Evolutionary conservation across 139 green algal genomes (phyloP), one percentile per base, ranked within the genome.

Genomic region (Tetradesmus lagerheimii): DNA sequence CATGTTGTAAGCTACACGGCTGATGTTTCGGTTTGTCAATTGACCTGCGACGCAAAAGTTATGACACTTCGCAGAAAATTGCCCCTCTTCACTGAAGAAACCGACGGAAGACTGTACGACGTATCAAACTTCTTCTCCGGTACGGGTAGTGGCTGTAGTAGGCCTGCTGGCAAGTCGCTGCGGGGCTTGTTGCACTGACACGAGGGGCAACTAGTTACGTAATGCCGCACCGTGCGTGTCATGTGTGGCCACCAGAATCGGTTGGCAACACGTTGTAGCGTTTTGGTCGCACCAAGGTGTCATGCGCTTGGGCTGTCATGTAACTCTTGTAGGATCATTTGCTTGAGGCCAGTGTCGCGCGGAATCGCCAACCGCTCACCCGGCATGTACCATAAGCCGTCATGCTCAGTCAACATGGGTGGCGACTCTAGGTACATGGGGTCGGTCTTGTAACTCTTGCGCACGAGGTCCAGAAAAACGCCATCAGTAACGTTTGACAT

Each of bases 131-230:
- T 86, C 3, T 82, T 18, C 37, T 4, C 35, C 35, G 93, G 93
- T n/a, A 94, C 82, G 35, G 83, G 76, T 37, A 95, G 64, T n/a
- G 94, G 92, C 25, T 90, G 64, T 9, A 96, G 74, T 35, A 94
- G 80, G 11, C 95, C 94, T 78, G 45, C 50, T 23, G 83, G 41
- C 37, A 38, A 20, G 15, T 87, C 64, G 0, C 78, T 92, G 25
- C 8, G 71, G 3, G 67, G 31, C 71, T 94, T 95, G 85, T 67
- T 91, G 20, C 47, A 66, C 62, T 95, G 93, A 78, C 94, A 94
- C 3, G 37, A 41, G 39, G 67, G 6, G 83, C 94, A 95, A 4
- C 62, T 64, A 4, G 62, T 23, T 1, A 95, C 79, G 81, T 92
- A 94, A 31, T 84, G 1, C 11, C 31, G 1, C 25, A 94, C 88